Percentiles rank a stretch among this genome's conserved stretches.
phyloP scores from a whole-genome alignment of 2,329 filamentous ascomycete genomes.

The Scortechinia acanthostroma region DNA sequence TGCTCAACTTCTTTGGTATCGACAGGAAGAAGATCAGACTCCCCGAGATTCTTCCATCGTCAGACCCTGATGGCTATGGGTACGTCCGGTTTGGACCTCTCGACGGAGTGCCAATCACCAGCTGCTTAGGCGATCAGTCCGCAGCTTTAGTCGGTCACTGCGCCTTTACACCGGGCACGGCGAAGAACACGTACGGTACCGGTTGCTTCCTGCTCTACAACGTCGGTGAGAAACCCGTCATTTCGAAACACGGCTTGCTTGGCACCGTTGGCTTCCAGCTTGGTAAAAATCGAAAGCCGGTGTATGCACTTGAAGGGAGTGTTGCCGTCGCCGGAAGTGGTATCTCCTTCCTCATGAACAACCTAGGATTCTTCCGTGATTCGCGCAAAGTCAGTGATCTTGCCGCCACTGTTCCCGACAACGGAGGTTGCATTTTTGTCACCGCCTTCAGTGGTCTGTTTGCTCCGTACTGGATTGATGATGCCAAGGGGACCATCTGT shows the following conservation, averaged over 20 bases:
- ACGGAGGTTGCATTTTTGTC: constrained; percentile 63
- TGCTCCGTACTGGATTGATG: constrained; percentile 72
- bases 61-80: constrained; percentile 65
- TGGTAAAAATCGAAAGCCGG: constrained; percentile 50
- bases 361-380: constrained; percentile 53
- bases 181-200: constrained; percentile 82
- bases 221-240: constrained; percentile 71
- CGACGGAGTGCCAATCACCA: constrained; percentile 64
- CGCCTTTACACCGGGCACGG: constrained; percentile 67
- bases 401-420: constrained; percentile 57
- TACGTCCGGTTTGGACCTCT: constrained; percentile 50
- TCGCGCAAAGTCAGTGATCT: constrained; percentile 58
- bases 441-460: constrained; percentile 70
- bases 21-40: constrained; percentile 64
- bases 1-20: constrained; percentile 70
- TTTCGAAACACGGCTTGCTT: constrained; percentile 70
- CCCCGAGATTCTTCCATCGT: constrained; percentile 72
- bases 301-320: constrained; percentile 72
- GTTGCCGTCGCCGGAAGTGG: constrained; percentile 73
- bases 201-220: constrained; percentile 82
- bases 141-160: constrained; percentile 75
- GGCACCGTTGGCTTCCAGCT: constrained; percentile 76
- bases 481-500: constrained; percentile 66
- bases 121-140: constrained; percentile 76
- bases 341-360: constrained; percentile 66